These are phyloP conservation scores for Microcera coccophila DNA, from an alignment of 2,329 filamentous ascomycete genomes.

Conservation along the genomic window DNA sequence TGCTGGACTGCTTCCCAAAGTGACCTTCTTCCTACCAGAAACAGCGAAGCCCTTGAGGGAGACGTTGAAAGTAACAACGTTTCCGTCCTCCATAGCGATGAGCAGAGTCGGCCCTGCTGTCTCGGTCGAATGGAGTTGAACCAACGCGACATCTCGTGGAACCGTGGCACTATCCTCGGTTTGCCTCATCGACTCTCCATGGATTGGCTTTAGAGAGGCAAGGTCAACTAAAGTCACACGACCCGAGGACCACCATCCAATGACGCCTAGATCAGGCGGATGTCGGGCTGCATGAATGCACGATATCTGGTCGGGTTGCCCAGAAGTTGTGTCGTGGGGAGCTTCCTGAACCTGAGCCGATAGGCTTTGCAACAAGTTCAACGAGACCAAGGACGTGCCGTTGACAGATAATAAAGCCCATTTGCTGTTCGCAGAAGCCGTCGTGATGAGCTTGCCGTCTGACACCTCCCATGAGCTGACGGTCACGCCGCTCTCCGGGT, in stretches of 20 bases:
- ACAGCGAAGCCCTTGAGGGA: constrained; percentile 59
- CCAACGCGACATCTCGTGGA: constrained; percentile 75
- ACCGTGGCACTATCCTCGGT: constrained; percentile 69
- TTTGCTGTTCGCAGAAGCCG: constrained; percentile 68
- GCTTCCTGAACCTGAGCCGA: constrained; percentile 58
- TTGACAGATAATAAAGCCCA: constrained; percentile 71
- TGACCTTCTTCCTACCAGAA: constrained; percentile 71
- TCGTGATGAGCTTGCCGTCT: constrained; percentile 61
- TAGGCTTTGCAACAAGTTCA: constrained; percentile 60
- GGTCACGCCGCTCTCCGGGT: constrained; percentile 54
- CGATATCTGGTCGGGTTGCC: constrained; percentile 66
- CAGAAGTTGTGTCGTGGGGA: constrained; percentile 41
- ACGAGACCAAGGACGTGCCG: constrained; percentile 66
- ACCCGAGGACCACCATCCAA: constrained; percentile 86
- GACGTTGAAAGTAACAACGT: constrained; percentile 78
- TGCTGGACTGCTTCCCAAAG: constrained; percentile 81
- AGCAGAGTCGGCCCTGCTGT: constrained; percentile 68
- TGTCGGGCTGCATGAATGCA: constrained; percentile 72
- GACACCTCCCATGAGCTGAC: constrained; percentile 56
- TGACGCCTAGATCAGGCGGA: constrained; percentile 63
- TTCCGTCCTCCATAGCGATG: constrained; percentile 87
- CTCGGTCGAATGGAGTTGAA: constrained; percentile 65
- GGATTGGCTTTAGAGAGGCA: constrained; percentile 59
- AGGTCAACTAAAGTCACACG: constrained; percentile 71
- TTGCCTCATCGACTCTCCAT: constrained; percentile 58